A percentile compares a stretch with the other conserved stretches of the same genome.
phyloP scores from a whole-genome alignment of 2,329 filamentous ascomycete genomes.

The Colletotrichum godetiae region DNA sequence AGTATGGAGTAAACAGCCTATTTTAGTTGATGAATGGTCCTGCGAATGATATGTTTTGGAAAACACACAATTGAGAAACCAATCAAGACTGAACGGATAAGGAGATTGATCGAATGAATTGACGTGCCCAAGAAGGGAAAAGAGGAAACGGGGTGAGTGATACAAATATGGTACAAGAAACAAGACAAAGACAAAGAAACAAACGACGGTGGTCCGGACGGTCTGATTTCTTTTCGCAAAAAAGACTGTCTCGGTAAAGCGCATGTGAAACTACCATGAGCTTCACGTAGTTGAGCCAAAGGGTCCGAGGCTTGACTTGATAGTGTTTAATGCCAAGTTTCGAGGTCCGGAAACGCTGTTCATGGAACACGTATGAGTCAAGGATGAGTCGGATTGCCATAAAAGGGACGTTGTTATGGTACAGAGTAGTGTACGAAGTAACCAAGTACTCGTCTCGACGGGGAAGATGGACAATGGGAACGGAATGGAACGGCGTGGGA shows the following conservation, averaged over 20 bases:
- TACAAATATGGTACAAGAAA: conserved; percentile 17
- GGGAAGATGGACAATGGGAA: not conserved
- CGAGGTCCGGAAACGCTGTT: not conserved
- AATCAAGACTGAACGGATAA: not conserved
- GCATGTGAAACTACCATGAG: conserved; percentile 15
- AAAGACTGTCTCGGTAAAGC: not conserved
- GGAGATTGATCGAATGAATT: not conserved
- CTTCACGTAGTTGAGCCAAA: not conserved
- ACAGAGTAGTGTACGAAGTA: no score
- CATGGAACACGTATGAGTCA: conserved; percentile 16
- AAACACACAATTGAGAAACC: not conserved
- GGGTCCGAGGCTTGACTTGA: conserved; percentile 8
- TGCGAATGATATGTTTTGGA: not conserved
- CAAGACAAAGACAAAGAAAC: not conserved
- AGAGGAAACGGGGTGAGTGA: not conserved
- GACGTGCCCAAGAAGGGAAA: not conserved
- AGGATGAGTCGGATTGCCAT: conserved; percentile 18
- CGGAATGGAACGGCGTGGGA: not conserved
- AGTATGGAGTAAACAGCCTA: not conserved
- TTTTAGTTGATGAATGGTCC: not conserved
- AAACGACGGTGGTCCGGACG: not conserved
- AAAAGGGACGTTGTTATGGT: not conserved
- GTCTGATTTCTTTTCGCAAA: conserved; percentile 19
- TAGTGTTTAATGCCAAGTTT: not conserved
- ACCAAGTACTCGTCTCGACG: no score